These are phyloP conservation scores for Spatholobus suberectus DNA, from an alignment of 306 rosid genomes.

Conservation along the genomic window DNA sequence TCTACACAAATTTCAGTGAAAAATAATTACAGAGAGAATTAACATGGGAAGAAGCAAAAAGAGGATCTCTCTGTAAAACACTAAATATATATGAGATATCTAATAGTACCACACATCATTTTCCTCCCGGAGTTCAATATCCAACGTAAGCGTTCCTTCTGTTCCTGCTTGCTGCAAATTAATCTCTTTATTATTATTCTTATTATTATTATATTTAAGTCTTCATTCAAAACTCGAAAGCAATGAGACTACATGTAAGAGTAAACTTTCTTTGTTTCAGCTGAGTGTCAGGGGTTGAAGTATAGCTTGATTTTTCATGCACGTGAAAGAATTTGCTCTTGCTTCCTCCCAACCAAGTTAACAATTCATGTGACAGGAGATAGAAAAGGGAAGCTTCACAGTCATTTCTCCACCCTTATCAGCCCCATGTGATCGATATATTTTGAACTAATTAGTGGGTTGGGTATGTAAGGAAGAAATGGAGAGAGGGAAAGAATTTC, in stretches of 20 bases:
- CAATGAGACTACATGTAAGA: not conserved
- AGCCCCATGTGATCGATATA: constrained; percentile 48
- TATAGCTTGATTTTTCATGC: not conserved
- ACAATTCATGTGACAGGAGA: constrained; percentile 42
- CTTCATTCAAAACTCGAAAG: not conserved
- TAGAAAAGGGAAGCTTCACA: constrained; percentile 30
- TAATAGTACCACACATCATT: not conserved
- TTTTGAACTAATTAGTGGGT: constrained; percentile 20
- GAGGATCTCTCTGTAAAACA: not conserved
- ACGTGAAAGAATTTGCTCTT: constrained; percentile 38
- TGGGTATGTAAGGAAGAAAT: not conserved
- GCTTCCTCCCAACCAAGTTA: constrained; percentile 1
- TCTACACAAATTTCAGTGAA: constrained; percentile 48
- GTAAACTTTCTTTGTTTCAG: not conserved
- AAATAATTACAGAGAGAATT: constrained; percentile 39
- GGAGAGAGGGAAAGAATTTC: not conserved
- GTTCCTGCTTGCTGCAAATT: too few species aligned
- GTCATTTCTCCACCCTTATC: constrained; percentile 17
- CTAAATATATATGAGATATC: not conserved
- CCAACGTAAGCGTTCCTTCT: not conserved
- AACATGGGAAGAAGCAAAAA: not conserved
- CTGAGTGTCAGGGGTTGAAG: not conserved
- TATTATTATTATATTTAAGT: too few species aligned
- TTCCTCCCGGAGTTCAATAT: not conserved
- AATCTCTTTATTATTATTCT: too few species aligned